Evolutionary conservation across 768 basidiomycete species (phyloP), one percentile per base, ranked within the genome.

Genomic region (Boletus bicolor): DNA sequence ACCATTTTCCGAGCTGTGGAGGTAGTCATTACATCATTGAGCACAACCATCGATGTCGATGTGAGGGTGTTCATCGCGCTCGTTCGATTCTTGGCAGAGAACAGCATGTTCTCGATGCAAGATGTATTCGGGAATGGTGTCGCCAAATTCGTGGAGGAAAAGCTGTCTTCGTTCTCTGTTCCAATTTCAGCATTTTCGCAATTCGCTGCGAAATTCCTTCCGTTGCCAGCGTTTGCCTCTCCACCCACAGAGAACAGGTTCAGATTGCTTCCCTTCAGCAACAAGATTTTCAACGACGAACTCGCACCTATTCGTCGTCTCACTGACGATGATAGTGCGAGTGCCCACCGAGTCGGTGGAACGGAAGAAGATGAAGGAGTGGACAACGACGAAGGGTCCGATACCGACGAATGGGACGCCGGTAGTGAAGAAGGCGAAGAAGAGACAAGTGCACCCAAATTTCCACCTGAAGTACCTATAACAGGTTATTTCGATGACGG

Each of bases 31-130:
- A 54, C 65, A 15, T 49, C 57, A 5, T 53, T 64, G 7, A 52
- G 56, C 30, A 52, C 63, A 38, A 59, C 68, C 38, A 56, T 79
- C n/a, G 79, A 84, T 51, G 50, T 86, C 7, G 86, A 87, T 59
- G 80, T 80, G 14, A 72, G 77, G 36, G 66, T 85, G 10, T 86
- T 82, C 63, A 52, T 73, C 15, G 66, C 75, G 15, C 68, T 85
- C 24, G 50, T 85, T 38, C 69, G 69, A 11, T 73, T 75, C 59
- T 37, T 76, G 21, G 65, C 74, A 7, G 49, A 64, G 14, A 57
- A 71, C 28, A 51, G 49, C 17, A 47, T 48, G 0, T 37, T 68
- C 19, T 60, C 71, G 4, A 12, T 70, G 10, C 52, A 47, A 19
- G 54, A 71, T 8, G 43, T 79, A 26, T 37, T 76, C 15, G 76